A percentile compares a stretch with the other conserved stretches of the same genome.
Evolutionary conservation across 345 rosid genomes (phyloP).

Genomic region (Syzygium aromaticum): DNA sequence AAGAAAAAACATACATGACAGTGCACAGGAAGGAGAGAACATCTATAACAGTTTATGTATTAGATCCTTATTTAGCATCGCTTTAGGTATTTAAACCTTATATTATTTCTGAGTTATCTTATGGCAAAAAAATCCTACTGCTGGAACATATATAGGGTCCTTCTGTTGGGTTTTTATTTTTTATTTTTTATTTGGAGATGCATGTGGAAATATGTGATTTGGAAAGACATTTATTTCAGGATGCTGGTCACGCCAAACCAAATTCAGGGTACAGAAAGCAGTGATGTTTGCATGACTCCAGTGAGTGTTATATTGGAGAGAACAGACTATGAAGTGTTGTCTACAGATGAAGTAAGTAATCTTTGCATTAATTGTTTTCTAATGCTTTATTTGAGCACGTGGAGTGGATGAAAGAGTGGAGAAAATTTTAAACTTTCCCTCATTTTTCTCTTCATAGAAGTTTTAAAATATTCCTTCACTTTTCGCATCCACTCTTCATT

Average conservation of each 20-base stretch:
- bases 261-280: constrained; percentile 6
- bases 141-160: background rate
- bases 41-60: background rate
- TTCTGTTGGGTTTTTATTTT: background rate
- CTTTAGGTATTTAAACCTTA: background rate
- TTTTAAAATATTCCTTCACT: background rate
- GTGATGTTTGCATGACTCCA: constrained; percentile 6
- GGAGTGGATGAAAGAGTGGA: background rate
- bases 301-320: constrained; percentile 10
- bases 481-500: background rate
- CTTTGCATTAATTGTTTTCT: background rate
- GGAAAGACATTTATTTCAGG: background rate
- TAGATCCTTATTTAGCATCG: background rate
- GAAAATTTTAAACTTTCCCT: background rate
- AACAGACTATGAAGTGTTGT: constrained; percentile 3
- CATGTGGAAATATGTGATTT: background rate
- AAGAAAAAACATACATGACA: background rate
- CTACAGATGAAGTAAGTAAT: constrained; percentile 13
- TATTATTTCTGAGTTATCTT: background rate
- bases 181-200: background rate
- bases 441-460: background rate
- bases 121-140: background rate
- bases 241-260: background rate
- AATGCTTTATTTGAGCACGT: background rate
- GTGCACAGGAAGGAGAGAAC: background rate